phyloP scores from a whole-genome alignment of 2,329 filamentous ascomycete species.

The Ilyonectria destructans region DNA sequence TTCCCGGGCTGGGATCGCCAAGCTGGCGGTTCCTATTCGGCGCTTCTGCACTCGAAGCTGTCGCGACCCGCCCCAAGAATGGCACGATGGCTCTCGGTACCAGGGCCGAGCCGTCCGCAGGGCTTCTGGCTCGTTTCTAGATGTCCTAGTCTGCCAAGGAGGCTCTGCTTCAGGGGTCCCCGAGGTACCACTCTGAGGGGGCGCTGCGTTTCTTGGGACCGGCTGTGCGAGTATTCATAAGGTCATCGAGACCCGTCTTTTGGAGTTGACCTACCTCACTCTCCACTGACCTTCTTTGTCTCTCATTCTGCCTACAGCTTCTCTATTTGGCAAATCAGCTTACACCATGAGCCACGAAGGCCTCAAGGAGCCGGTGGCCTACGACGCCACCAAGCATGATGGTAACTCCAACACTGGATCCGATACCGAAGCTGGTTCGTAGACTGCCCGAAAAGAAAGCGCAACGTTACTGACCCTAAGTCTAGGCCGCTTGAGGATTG shows the following conservation, averaged over 20 bases:
- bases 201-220: slow-evolving; percentile 21
- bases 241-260: slow-evolving; percentile 15
- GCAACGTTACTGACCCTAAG: slow-evolving; percentile 9
- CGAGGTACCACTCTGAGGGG: slow-evolving; percentile 18
- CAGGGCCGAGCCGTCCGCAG: slow-evolving; percentile 30
- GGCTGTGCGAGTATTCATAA: slow-evolving; percentile 18
- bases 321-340: background rate
- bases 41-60: slow-evolving; percentile 19
- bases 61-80: slow-evolving; percentile 29
- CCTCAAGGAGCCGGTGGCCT: slow-evolving; percentile 36
- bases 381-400: slow-evolving; percentile 32
- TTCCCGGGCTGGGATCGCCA: slow-evolving; percentile 19
- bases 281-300: background rate
- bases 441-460: background rate
- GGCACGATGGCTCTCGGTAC: slow-evolving; percentile 33
- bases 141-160: slow-evolving; percentile 20
- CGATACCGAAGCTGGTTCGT: slow-evolving; percentile 46
- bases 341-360: slow-evolving; percentile 44
- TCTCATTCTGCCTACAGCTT: background rate
- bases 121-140: slow-evolving; percentile 48
- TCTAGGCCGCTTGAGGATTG: slow-evolving; percentile 55
- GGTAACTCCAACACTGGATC: slow-evolving; percentile 35
- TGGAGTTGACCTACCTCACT: background rate
- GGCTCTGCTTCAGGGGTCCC: background rate
- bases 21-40: slow-evolving; percentile 38